These are phyloP conservation scores for Dendrothele bispora DNA, from an alignment of 768 basidiomycete species.

Conservation along the genomic window DNA sequence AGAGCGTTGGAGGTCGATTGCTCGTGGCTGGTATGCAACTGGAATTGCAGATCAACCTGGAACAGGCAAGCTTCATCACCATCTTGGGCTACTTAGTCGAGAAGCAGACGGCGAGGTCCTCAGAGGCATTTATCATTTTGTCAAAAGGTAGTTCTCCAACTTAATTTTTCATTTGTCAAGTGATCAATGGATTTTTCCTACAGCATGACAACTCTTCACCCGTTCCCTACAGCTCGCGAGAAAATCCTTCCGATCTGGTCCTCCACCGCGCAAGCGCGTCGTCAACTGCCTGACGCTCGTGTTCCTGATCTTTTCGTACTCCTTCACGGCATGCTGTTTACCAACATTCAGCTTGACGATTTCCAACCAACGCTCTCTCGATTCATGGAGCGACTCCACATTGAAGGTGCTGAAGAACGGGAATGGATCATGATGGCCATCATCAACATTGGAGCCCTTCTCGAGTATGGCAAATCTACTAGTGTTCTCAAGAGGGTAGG, in stretches of 20 bases:
- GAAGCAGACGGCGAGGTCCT: slow-evolving; percentile 84
- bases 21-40: slow-evolving; percentile 89
- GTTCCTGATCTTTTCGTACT: slow-evolving; percentile 84
- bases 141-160: slow-evolving; percentile 71
- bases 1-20: slow-evolving; percentile 88
- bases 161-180: slow-evolving; percentile 5
- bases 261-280: slow-evolving; percentile 64
- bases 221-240: slow-evolving; percentile 86
- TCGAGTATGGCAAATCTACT: slow-evolving; percentile 84
- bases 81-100: slow-evolving; percentile 83
- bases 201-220: slow-evolving; percentile 91
- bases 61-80: slow-evolving; percentile 93
- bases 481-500: slow-evolving; percentile 70
- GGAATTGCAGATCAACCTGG: slow-evolving; percentile 90
- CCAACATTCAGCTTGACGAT: slow-evolving; percentile 91
- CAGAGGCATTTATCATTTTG: slow-evolving; percentile 88
- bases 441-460: slow-evolving; percentile 74
- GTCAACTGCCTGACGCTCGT: slow-evolving; percentile 72
- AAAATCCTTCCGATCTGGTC: slow-evolving; percentile 91
- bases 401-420: slow-evolving; percentile 77
- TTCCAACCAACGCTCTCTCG: slow-evolving; percentile 80
- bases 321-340: slow-evolving; percentile 97
- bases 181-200: not conserved
- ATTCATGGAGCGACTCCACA: slow-evolving; percentile 82
- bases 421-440: slow-evolving; percentile 98